Percentiles rank a stretch among this genome's conserved stretches.
phyloP scores from a whole-genome alignment of 2,329 filamentous ascomycete species.

The Fusarium newnesense region DNA sequence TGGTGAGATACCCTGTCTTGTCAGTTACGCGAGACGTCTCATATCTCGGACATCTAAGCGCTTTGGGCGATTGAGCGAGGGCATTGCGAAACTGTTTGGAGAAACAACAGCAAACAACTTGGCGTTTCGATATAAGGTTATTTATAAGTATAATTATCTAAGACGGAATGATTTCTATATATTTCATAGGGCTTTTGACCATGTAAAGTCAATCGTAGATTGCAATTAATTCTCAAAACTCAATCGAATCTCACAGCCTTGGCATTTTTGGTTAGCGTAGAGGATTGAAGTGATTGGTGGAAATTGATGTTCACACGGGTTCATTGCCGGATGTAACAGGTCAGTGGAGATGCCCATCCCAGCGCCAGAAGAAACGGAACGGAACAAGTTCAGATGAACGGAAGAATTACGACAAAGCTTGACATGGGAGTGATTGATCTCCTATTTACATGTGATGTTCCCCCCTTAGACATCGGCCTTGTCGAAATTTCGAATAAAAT shows the following conservation, averaged over 20 bases:
- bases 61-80: constrained; percentile 12
- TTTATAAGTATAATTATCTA: background rate
- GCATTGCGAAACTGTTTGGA: background rate
- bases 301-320: constrained; percentile 33
- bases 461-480: background rate
- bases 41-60: constrained; percentile 28
- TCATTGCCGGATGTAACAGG: constrained; percentile 35
- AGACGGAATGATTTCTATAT: accelerated
- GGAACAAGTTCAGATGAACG: constrained; percentile 21
- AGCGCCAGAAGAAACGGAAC: background rate
- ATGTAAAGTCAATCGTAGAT: constrained; percentile 5
- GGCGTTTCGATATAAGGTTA: background rate
- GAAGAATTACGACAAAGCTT: background rate
- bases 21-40: constrained; percentile 35
- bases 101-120: background rate
- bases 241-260: background rate
- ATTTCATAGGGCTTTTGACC: background rate
- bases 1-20: constrained; percentile 21
- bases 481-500: constrained; percentile 15
- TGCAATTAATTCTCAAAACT: background rate
- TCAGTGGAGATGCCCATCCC: constrained; percentile 29
- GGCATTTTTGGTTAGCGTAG: background rate
- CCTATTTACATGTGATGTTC: background rate
- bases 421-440: background rate
- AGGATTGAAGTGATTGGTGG: constrained; percentile 31